Evolutionary conservation across 2,329 filamentous ascomycete species (phyloP).

Genomic region (Trichoderma sp.): DNA sequence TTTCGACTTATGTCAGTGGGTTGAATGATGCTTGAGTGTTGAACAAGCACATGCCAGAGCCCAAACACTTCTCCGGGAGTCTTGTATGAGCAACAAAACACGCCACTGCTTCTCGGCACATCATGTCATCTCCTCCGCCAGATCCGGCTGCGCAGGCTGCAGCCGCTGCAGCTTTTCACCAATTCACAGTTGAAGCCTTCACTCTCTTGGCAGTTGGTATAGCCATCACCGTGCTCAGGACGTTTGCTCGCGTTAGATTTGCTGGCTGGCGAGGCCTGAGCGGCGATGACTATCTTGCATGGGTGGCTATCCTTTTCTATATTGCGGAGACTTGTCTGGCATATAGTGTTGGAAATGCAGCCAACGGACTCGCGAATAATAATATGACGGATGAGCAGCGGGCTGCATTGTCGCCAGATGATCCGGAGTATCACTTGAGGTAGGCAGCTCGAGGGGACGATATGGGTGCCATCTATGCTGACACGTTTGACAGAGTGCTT

Average conservation of each 20-base stretch:
- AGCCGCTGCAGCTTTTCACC: slow-evolving; percentile 25
- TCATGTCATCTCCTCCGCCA: slow-evolving; percentile 10
- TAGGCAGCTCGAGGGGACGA: slow-evolving; percentile 20
- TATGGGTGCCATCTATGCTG: neutral
- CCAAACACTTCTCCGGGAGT: neutral
- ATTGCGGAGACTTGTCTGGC: slow-evolving; percentile 49
- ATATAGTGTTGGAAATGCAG: slow-evolving; percentile 48
- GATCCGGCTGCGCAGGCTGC: slow-evolving; percentile 26
- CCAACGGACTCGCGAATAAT: slow-evolving; percentile 54
- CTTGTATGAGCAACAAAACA: neutral
- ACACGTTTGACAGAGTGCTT: slow-evolving; percentile 38
- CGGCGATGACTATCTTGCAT: slow-evolving; percentile 58
- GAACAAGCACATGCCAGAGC: neutral
- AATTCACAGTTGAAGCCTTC: slow-evolving; percentile 34
- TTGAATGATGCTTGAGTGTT: neutral
- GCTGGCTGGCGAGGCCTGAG: slow-evolving; percentile 51
- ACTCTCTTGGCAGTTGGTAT: slow-evolving; percentile 50
- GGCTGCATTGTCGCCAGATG: slow-evolving; percentile 39
- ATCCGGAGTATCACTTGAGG: slow-evolving; percentile 44
- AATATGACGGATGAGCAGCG: slow-evolving; percentile 53
- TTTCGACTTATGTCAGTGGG: neutral
- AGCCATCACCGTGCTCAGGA: slow-evolving; percentile 48
- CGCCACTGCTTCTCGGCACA: neutral
- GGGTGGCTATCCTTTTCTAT: slow-evolving; percentile 54
- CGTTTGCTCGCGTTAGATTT: slow-evolving; percentile 45